phyloP scores from a whole-genome alignment of 2,329 filamentous ascomycete genomes.

The Cadophora luteo-olivacea region DNA sequence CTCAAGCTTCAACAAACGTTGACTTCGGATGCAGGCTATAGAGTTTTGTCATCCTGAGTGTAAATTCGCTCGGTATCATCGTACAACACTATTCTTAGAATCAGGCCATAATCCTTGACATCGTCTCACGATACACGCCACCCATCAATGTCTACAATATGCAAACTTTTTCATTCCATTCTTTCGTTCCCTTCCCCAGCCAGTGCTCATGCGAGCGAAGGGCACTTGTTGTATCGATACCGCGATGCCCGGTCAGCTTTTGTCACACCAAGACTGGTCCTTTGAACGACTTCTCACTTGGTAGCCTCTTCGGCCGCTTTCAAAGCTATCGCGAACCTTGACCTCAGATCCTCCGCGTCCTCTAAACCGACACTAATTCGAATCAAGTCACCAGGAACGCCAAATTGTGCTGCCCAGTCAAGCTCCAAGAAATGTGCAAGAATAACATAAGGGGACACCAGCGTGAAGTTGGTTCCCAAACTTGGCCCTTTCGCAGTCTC shows the following conservation, averaged over 20 bases:
- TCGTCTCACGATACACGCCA: background rate
- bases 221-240: background rate
- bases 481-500: constrained; percentile 93
- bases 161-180: background rate
- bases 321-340: constrained; percentile 73
- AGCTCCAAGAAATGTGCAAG: constrained; percentile 91
- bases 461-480: constrained; percentile 94
- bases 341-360: constrained; percentile 69
- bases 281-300: background rate
- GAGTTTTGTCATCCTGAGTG: background rate
- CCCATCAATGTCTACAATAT: background rate
- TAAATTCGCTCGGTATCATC: background rate
- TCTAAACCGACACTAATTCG: constrained; percentile 92
- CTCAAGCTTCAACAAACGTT: background rate
- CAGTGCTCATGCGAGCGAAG: background rate
- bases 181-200: background rate
- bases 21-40: background rate
- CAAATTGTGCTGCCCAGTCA: constrained; percentile 85
- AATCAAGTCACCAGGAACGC: constrained; percentile 81
- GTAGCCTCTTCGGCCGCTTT: constrained; percentile 54
- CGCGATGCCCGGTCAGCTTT: background rate
- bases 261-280: no score
- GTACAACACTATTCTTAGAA: background rate
- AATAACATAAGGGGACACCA: constrained; percentile 89
- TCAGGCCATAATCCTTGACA: constrained; percentile 2